Conservation (phyloP, 1,139 yeast genomes). For the Scheffersomyces segobiensis region DNA sequence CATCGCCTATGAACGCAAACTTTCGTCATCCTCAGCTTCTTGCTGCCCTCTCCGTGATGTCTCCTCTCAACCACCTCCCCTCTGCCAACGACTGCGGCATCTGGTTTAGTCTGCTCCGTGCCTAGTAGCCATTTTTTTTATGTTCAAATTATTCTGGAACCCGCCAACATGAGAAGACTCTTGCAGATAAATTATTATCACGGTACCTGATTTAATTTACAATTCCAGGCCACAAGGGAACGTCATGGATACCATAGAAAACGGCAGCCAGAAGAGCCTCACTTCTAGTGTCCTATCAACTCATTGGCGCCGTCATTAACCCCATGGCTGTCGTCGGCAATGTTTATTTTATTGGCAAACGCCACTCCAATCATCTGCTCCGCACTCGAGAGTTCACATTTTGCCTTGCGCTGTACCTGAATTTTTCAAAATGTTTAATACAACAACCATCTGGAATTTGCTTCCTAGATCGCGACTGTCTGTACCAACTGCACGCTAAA, state of each 20-base stretch:
- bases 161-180: background rate
- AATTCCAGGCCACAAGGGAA: background rate
- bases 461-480: background rate
- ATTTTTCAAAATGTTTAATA: background rate
- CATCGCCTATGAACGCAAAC: background rate
- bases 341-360: background rate
- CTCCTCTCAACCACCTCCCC: background rate
- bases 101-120: background rate
- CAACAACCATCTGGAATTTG: background rate
- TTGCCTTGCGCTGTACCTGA: background rate
- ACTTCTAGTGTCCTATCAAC: background rate
- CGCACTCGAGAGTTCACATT: background rate
- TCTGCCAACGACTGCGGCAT: background rate
- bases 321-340: background rate
- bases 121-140: background rate
- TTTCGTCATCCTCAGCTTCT: background rate
- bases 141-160: background rate
- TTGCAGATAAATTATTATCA: background rate
- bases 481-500: background rate
- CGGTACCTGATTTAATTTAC: background rate
- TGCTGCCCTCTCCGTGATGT: background rate
- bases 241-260: background rate
- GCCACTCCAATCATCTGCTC: background rate
- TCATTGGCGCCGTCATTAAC: background rate
- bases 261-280: too few relatives aligned